Conservation (phyloP, 2,329 filamentous ascomycete species). For the Aspergillus ruber region DNA sequence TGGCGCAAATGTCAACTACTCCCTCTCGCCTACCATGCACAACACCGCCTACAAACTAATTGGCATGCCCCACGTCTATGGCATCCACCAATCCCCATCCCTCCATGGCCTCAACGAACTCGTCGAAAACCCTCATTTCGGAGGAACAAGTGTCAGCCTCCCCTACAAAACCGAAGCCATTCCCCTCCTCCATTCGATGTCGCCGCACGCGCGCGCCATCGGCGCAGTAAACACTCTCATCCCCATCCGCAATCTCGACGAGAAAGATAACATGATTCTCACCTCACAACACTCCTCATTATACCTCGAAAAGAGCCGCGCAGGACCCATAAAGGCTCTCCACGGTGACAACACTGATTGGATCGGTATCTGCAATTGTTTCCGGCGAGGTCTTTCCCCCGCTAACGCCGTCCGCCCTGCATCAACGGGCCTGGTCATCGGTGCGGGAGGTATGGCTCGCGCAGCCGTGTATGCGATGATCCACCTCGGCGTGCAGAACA, state of each 20-base stretch:
- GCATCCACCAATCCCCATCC: conserved; percentile 56
- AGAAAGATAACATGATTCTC: conserved; percentile 43
- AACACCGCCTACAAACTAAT: conserved; percentile 60
- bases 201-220: conserved; percentile 66
- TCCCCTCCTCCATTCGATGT: conserved; percentile 58
- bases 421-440: conserved; percentile 55
- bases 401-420: conserved; percentile 57
- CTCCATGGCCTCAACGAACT: conserved; percentile 59
- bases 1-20: conserved; percentile 66
- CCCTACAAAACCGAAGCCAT: conserved; percentile 70
- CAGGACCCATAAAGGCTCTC: conserved; percentile 61
- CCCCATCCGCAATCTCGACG: conserved; percentile 54
- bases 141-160: conserved; percentile 64
- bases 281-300: conserved; percentile 52
- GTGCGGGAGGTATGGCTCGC: conserved; percentile 49
- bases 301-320: conserved; percentile 54
- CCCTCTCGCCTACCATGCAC: conserved; percentile 72
- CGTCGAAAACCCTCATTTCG: conserved; percentile 61
- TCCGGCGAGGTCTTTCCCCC: conserved; percentile 65
- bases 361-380: conserved; percentile 69
- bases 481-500: conserved; percentile 31
- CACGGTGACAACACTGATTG: conserved; percentile 79
- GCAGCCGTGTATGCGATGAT: conserved; percentile 37
- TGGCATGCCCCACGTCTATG: conserved; percentile 63
- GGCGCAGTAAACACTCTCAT: conserved; percentile 72